A percentile compares a stretch with the other conserved stretches of the same genome.
Evolutionary conservation across 306 rosid species (phyloP).

Genomic region (Inga laurina): DNA sequence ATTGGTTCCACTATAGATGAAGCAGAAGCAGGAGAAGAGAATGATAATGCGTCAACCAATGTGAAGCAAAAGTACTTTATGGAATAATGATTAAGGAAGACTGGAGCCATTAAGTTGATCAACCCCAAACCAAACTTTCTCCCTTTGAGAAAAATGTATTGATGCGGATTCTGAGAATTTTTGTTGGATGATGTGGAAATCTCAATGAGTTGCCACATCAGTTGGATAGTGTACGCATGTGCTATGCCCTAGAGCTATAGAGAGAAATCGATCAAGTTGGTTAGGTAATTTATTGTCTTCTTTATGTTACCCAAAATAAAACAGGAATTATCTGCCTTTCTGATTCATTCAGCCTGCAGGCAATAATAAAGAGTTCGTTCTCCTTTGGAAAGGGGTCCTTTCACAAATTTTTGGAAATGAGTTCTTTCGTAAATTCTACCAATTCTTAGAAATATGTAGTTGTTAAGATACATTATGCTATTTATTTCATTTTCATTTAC

Average conservation of each 20-base stretch:
- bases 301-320: no score
- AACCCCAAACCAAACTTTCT: background rate
- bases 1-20: background rate
- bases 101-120: constrained; percentile 11
- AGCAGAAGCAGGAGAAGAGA: background rate
- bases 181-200: constrained; percentile 17
- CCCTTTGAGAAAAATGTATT: background rate
- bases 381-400: no score
- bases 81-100: background rate
- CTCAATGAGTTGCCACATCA: constrained; percentile 14
- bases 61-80: background rate
- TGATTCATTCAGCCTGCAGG: no score
- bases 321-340: no score
- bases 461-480: no score
- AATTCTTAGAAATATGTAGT: no score
- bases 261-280: constrained; percentile 4
- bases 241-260: constrained; percentile 4
- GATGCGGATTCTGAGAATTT: constrained; percentile 7
- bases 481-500: no score
- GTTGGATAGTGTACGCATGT: constrained; percentile 19
- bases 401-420: no score
- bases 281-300: no score
- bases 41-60: background rate
- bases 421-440: no score
- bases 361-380: no score